Evolutionary conservation across 371 early-diverging fungal species (phyloP).

Genomic region (Fennellomyces sp.): DNA sequence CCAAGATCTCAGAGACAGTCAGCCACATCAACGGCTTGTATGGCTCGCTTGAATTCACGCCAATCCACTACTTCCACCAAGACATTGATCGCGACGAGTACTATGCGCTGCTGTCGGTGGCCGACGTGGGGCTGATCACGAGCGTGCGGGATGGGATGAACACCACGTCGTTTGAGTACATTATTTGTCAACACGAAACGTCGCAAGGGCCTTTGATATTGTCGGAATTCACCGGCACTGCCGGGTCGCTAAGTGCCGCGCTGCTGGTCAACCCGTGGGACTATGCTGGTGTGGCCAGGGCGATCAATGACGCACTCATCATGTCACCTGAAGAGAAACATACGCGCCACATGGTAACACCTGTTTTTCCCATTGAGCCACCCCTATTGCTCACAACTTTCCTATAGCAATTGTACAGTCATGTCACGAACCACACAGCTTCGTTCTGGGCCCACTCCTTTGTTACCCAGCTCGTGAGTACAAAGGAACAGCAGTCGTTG

Average conservation of each 20-base stretch:
- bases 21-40: slow-evolving; percentile 93
- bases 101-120: slow-evolving; percentile 91
- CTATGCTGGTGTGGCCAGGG: slow-evolving; percentile 82
- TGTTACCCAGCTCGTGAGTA: slow-evolving; percentile 58
- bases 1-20: slow-evolving; percentile 89
- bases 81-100: slow-evolving; percentile 95
- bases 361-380: neutral
- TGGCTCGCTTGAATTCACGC: slow-evolving; percentile 94
- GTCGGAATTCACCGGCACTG: slow-evolving; percentile 96
- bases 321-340: slow-evolving; percentile 79
- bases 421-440: slow-evolving; percentile 89
- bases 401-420: slow-evolving; percentile 77
- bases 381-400: neutral
- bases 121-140: slow-evolving; percentile 97
- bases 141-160: slow-evolving; percentile 99
- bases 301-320: slow-evolving; percentile 82
- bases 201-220: slow-evolving; percentile 93
- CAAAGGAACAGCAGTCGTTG: slow-evolving; percentile 36
- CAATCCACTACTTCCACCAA: slow-evolving; percentile 96
- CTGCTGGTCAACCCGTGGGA: slow-evolving; percentile 97
- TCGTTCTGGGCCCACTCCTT: slow-evolving; percentile 90
- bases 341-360: slow-evolving; percentile 32
- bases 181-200: slow-evolving; percentile 94
- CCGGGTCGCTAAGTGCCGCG: slow-evolving; percentile 85
- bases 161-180: slow-evolving; percentile 97